Evolutionary conservation across 2,329 filamentous ascomycete genomes (phyloP).

Genomic region (Parastagonospora avenae): DNA sequence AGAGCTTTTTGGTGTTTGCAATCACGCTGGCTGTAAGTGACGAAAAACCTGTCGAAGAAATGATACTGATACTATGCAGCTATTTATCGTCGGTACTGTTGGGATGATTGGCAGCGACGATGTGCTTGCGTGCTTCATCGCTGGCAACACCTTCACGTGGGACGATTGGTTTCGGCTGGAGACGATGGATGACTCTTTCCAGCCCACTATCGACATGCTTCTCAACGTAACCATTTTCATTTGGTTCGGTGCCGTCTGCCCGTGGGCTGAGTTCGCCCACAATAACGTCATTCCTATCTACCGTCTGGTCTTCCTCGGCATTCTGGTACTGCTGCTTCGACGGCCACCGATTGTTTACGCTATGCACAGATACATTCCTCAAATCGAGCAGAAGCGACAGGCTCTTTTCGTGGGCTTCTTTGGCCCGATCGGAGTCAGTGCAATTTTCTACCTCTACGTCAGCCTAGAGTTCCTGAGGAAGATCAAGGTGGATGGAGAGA

Average conservation of each 20-base stretch:
- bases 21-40: slow-evolving; percentile 74
- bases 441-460: slow-evolving; percentile 87
- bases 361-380: slow-evolving; percentile 75
- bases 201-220: slow-evolving; percentile 93
- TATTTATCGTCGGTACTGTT: slow-evolving; percentile 86
- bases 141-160: slow-evolving; percentile 89
- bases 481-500: slow-evolving; percentile 62
- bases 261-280: slow-evolving; percentile 72
- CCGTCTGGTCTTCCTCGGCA: slow-evolving; percentile 73
- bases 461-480: slow-evolving; percentile 72
- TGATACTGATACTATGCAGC: slow-evolving; percentile 37
- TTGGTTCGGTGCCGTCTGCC: slow-evolving; percentile 75
- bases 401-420: slow-evolving; percentile 91
- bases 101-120: slow-evolving; percentile 89
- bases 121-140: slow-evolving; percentile 89
- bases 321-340: slow-evolving; percentile 77
- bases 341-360: slow-evolving; percentile 77
- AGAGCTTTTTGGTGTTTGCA: slow-evolving; percentile 86
- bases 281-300: slow-evolving; percentile 75
- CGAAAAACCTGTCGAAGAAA: not conserved
- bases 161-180: slow-evolving; percentile 79
- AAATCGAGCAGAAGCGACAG: slow-evolving; percentile 75
- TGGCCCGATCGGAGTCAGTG: slow-evolving; percentile 87
- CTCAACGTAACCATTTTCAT: slow-evolving; percentile 88
- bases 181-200: slow-evolving; percentile 88